Evolutionary conservation across 805 yeast species (phyloP).

Genomic region (Nakazawaea populi): DNA sequence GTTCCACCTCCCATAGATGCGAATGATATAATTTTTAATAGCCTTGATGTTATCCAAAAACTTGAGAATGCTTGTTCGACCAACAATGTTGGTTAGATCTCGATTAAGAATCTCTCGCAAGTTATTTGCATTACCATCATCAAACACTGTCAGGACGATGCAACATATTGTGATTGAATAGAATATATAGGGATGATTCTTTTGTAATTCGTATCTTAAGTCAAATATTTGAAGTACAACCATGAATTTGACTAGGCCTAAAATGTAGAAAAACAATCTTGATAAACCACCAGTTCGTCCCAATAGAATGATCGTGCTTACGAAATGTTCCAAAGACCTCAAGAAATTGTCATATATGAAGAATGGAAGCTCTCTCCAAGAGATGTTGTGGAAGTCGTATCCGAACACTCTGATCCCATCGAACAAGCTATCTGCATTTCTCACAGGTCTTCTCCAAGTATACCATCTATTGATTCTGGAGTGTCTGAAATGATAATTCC

Average conservation of each 20-base stretch:
- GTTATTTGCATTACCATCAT: neutral
- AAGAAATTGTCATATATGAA: neutral
- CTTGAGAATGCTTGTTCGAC: neutral
- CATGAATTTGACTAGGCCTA: neutral
- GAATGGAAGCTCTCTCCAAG: conserved; percentile 9
- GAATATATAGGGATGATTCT: neutral
- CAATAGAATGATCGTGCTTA: neutral
- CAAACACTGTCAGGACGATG: neutral
- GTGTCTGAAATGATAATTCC: conserved; percentile 1
- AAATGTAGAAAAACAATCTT: neutral
- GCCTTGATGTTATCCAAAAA: neutral
- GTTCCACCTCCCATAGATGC: neutral
- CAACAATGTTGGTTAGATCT: neutral
- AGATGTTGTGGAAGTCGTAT: conserved; percentile 2
- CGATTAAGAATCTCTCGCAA: conserved; percentile 1
- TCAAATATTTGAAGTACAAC: neutral
- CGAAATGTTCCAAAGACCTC: neutral
- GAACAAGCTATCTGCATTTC: neutral
- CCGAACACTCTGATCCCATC: conserved; percentile 11
- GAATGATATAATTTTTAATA: neutral
- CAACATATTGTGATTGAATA: neutral
- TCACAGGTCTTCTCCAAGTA: conserved; percentile 5
- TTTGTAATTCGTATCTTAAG: neutral
- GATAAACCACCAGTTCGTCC: conserved; percentile 1
- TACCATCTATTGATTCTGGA: conserved; percentile 5